Base-by-base conservation (phyloP, 2,329 filamentous ascomycete genomes). In the Annulohypoxylon truncatum region DNA sequence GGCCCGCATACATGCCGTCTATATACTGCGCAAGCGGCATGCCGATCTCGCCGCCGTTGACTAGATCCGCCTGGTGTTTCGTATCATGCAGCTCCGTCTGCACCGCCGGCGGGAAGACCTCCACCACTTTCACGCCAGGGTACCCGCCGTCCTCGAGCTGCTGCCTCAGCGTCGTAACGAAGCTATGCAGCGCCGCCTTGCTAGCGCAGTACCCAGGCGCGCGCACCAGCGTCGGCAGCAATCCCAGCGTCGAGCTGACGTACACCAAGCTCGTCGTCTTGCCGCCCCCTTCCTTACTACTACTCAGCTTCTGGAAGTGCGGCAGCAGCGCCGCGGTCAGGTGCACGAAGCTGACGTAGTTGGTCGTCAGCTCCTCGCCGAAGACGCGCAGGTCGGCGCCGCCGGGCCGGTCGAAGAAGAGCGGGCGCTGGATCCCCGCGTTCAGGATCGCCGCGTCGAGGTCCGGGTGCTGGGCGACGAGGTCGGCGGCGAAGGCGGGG, bases 381-480 rank as follows among this genome's bases (percentile, higher is more conserved):
- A 85, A 77, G 1, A 66, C 33, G 1, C 64, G 51, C 5, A 84
- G 73, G 59, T 76, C 74, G 15, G 85, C 78, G 3, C 74, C 79
- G 4, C 77, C 77, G 7, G 83, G 83, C 22, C 78, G 72, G 8
- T 77, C 72, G 66, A 86, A 82, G 69, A 84, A 76, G 67, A 80
- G 77, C 0, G 69, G 65, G n/a, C 76, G 76, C 73, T 87, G 83
- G 22, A 83, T 76, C 9, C 83, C 84, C 3, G 84, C 80, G 72
- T 86, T 86, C 44, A 86, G 74, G 46, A 87, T 78, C 13, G 87
- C 69, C 60, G 80, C 79, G 72, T 87, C 85, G 33, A 87, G 78
- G 58, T 84, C 81, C 0, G 83, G 81, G 66, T 82, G 77, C 9
- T 72, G 68, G 12, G 73, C 64, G 6, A 77, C 75, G 29, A 82